A percentile compares a stretch with the other conserved stretches of the same genome.
phyloP scores from a whole-genome alignment of 2,329 filamentous ascomycete genomes.

The Parafenestella ontariensis region DNA sequence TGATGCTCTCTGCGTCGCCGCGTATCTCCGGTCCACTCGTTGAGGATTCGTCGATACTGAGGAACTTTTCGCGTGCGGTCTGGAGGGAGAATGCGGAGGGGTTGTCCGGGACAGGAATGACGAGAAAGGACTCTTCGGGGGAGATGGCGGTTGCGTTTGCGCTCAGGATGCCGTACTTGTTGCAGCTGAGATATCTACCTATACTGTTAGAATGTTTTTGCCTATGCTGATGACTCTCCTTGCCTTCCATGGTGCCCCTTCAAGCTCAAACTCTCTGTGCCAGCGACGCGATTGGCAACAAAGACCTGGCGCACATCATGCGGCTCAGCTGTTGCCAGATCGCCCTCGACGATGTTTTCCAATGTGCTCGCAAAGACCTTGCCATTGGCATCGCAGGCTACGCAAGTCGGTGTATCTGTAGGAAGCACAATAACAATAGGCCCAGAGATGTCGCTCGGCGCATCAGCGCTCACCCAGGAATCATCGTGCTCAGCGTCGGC shows the following conservation, averaged over 20 bases:
- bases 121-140: conserved; percentile 79
- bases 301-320: conserved; percentile 97
- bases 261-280: conserved; percentile 82
- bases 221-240: background rate
- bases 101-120: conserved; percentile 68
- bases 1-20: conserved; percentile 74
- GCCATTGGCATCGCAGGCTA: conserved; percentile 86
- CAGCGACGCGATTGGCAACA: conserved; percentile 83
- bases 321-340: conserved; percentile 85
- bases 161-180: conserved; percentile 79
- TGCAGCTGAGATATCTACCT: conserved; percentile 79
- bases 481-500: conserved; percentile 71
- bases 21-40: conserved; percentile 67
- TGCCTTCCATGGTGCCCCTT: conserved; percentile 89
- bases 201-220: background rate
- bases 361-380: conserved; percentile 82
- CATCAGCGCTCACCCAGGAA: conserved; percentile 89
- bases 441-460: conserved; percentile 75
- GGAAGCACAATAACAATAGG: conserved; percentile 85
- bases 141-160: conserved; percentile 83
- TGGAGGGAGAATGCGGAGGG: conserved; percentile 77
- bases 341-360: conserved; percentile 86
- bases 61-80: conserved; percentile 73
- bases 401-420: conserved; percentile 72
- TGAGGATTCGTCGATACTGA: conserved; percentile 62